A percentile compares a stretch with the other conserved stretches of the same genome.
Conservation (phyloP, 257 asterid species). For the Vinca minor region DNA sequence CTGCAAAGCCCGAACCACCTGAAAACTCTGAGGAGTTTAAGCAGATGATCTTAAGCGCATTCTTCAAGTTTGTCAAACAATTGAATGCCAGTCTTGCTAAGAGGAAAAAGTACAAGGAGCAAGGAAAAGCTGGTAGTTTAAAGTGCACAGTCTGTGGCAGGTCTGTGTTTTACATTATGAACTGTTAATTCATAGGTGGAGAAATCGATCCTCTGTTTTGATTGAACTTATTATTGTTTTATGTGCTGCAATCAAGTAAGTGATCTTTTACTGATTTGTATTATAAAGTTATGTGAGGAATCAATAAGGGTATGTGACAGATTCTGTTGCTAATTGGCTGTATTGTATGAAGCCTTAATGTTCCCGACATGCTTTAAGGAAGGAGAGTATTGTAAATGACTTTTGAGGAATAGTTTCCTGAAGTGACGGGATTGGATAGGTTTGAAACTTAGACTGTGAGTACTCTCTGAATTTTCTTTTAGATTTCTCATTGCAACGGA, state of each 20-base stretch:
- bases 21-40: conserved; percentile 64
- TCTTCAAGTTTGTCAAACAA: conserved; percentile 58
- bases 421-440: background rate
- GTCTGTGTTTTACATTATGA: conserved; percentile 48
- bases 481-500: background rate
- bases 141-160: conserved; percentile 71
- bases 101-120: conserved; percentile 41
- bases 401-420: background rate
- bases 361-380: background rate
- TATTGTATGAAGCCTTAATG: background rate
- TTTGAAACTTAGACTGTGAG: background rate
- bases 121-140: conserved; percentile 45
- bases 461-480: conserved; percentile 1
- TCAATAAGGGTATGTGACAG: background rate
- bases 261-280: conserved; percentile 1
- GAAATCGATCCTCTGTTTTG: conserved; percentile 5
- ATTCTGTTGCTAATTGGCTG: background rate
- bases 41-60: conserved; percentile 50
- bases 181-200: conserved; percentile 7
- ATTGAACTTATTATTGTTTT: conserved; percentile 4
- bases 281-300: background rate
- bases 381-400: background rate
- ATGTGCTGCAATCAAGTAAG: background rate
- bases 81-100: conserved; percentile 43
- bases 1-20: conserved; percentile 42